Percentiles rank a stretch among this genome's conserved stretches.
These are phyloP conservation scores for Cystofilobasidium bisporidii DNA, from an alignment of 768 basidiomycete genomes.

Conservation along the genomic window DNA sequence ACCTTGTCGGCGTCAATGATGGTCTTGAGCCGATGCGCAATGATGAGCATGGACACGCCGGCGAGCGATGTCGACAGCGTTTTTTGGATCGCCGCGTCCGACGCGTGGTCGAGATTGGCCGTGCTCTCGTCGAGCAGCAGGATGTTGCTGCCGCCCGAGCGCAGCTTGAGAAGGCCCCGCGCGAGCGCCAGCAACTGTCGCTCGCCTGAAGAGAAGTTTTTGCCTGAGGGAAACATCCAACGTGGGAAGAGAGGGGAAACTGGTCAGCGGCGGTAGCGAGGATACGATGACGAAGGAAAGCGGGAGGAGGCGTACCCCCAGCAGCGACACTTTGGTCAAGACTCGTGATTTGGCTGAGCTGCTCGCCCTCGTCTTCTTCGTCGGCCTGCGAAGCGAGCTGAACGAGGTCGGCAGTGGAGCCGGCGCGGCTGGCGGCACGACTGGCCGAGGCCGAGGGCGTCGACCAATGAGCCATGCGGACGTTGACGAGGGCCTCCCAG, in stretches of 20 bases:
- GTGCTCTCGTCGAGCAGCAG: constrained; percentile 36
- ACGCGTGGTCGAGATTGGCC: constrained; percentile 34
- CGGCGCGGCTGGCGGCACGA: constrained; percentile 6
- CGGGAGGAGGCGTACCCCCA: constrained; percentile 1
- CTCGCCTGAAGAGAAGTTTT: constrained; percentile 36
- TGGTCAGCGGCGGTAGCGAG: too few relatives aligned
- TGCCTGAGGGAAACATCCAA: too few relatives aligned
- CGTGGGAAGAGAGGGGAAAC: too few relatives aligned
- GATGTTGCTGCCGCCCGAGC: constrained; percentile 30
- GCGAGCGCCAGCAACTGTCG: constrained; percentile 38
- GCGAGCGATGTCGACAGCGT: constrained; percentile 34
- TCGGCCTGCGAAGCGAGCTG: neutral
- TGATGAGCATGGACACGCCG: constrained; percentile 35
- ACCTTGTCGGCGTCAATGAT: constrained; percentile 37
- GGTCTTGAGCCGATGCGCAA: constrained; percentile 36
- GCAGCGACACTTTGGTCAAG: constrained; percentile 20
- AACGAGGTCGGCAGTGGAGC: constrained; percentile 9
- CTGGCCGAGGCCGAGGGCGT: constrained; percentile 22
- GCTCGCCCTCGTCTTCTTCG: constrained; percentile 14
- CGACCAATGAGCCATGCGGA: constrained; percentile 32
- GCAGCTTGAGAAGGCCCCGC: constrained; percentile 32
- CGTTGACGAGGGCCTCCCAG: constrained; percentile 33
- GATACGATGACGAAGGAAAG: too few relatives aligned
- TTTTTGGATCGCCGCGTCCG: constrained; percentile 28
- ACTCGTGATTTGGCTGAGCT: constrained; percentile 33